Evolutionary conservation across 805 yeast genomes (phyloP), one percentile per base, ranked within the genome.

Genomic region (Metschnikowia baotianmanensis): DNA sequence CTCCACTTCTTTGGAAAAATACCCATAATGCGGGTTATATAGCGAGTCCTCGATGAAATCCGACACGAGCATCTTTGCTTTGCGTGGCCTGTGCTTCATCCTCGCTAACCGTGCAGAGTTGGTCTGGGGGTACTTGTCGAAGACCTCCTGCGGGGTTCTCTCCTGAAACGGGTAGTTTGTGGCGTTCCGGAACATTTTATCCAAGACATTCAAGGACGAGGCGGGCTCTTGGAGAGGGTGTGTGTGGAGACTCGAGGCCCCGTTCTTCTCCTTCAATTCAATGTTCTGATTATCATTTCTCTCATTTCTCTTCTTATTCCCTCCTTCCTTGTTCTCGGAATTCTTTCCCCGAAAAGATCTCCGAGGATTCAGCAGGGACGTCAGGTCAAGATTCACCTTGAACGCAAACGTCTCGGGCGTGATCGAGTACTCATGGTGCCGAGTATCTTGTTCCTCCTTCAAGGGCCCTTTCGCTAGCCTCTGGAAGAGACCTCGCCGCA

Each of bases 21-120:
- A 88, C 1, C 96, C 96, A 57, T 87, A 87, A 48, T 72, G 55
- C 0, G 91, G 88, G 61, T 88, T 85, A 57, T 87, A 87, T 51
- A 87, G 63, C 15, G 91, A 82, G 58, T 87, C 95, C 52, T 86
- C 95, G 42, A 87, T 88, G 61, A 84, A 88, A 53, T 86, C 95
- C 9, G 85, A 67, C 0, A 82, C 63, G n/a, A 82, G 65, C 90
- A 87, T 82, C 57, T 83, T 82, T 6, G 79, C 75, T 20, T 74
- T 70, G 23, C 50, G 64, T 0, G 96, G 95, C 23, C 90, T 63
- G 34, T 56, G 58, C 50, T 52, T 63, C 52, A 35, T 53, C 51
- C 51, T 53, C 1, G 67, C 51, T 37, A 71, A 43, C 23, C 58
- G 60, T n/a, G 57, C 50, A 1, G 69, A 62, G 34, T 51, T 66